Base-by-base conservation (phyloP, 1,284 basidiomycete genomes). In the Xerocomus cyaneibrunnescens region DNA sequence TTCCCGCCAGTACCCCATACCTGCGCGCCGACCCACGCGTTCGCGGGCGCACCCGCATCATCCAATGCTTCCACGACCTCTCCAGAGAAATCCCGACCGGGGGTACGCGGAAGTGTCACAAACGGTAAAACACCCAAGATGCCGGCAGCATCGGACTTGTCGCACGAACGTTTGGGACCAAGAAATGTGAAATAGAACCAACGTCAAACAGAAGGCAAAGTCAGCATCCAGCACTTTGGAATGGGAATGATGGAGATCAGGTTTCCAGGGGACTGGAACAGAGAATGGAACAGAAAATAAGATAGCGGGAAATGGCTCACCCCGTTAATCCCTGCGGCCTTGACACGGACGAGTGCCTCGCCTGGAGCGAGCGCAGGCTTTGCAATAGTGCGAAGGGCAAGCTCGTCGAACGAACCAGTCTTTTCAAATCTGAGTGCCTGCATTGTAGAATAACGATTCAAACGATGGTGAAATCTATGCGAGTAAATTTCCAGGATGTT, bases 1-100 rank as follows among this genome's bases (percentile, higher is more conserved):
- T 64, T 53, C 21, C 68, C 37, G 25, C 69, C 70, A 0, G 67
- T 72, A 19, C 67, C 70, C 67, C 67, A 69, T 3, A 69, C 70
- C 0, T 70, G 53, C 30, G 60, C 52, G 37, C 65, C 68, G 0
- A 67, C 40, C 67, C 67, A 69, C 7, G 55, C 9, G 2, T 52
- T 38, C 3, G 55, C 48, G 0, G 55, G 31, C 5, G 38, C 30
- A 9, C 70, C 70, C 3, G 48, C 27, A 10, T 60, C 48, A 17
- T 70, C 64, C 36, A 66, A 32, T 1, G 65, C 70, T 28, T 71
- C 63, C 13, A 66, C 59, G 27, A 69, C 66, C 19, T 70, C 61
- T 1, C 67, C 67, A 1, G 67, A 71, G 36, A 72, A 72, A 42
- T 69, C 67, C 34, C 67, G 51, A 31, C 67, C 67, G 7, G 59